Percentiles rank a stretch among this genome's conserved stretches.
Conservation (phyloP, 1,284 basidiomycete genomes). For the Ganoderma lucidum region DNA sequence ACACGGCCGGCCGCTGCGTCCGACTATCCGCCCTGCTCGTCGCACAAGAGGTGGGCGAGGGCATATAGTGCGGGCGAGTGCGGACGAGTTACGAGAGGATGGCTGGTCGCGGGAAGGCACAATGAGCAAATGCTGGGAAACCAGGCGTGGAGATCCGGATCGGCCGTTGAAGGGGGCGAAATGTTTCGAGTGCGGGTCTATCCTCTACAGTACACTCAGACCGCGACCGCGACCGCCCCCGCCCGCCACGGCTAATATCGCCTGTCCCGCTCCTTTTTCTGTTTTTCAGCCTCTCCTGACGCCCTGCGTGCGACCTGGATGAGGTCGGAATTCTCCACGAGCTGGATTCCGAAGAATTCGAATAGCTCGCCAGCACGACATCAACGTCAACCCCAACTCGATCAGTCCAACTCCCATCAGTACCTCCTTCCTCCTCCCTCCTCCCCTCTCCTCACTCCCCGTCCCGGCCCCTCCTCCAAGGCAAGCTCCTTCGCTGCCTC, state of each 20-base stretch:
- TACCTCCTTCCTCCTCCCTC: conserved; percentile 55
- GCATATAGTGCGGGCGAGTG: not conserved
- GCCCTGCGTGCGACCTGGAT: conserved; percentile 33
- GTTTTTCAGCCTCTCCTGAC: not conserved
- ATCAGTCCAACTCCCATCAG: conserved; percentile 43
- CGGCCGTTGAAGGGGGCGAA: conserved; percentile 14
- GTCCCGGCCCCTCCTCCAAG: conserved; percentile 44
- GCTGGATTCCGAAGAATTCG: conserved; percentile 39
- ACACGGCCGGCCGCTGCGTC: not conserved
- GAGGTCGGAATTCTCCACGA: conserved; percentile 35
- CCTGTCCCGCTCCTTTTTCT: conserved; percentile 18
- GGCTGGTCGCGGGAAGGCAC: not conserved
- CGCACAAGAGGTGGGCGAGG: not conserved
- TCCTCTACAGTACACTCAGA: conserved; percentile 13
- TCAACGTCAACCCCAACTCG: conserved; percentile 39
- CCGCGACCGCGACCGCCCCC: conserved; percentile 19
- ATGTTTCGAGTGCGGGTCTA: conserved; percentile 11
- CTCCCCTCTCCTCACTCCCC: conserved; percentile 48
- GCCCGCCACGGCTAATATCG: conserved; percentile 10
- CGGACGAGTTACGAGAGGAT: not conserved
- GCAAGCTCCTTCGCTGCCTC: conserved; percentile 42
- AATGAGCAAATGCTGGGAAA: conserved; percentile 4
- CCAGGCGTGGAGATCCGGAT: conserved; percentile 2
- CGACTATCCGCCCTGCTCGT: not conserved
- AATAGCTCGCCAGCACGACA: conserved; percentile 34